phyloP scores from a whole-genome alignment of 169 alveolate genomes.

The Pseudocohnilembus persalinus region DNA sequence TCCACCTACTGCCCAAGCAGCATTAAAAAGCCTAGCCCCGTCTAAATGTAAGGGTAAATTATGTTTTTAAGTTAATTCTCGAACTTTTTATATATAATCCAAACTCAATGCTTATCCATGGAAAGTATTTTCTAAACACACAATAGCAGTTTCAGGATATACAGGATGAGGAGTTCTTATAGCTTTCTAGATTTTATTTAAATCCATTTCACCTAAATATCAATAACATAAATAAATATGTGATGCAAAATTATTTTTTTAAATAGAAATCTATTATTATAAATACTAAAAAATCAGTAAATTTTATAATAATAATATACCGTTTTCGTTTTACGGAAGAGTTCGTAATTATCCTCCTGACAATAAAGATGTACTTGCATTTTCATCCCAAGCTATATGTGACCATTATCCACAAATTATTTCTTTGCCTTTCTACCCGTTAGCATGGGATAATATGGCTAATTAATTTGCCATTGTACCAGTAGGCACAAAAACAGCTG shows the following conservation, averaged over 20 bases:
- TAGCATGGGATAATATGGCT: not conserved
- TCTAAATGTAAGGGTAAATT: slow-evolving; percentile 13
- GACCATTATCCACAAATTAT: slow-evolving; percentile 4
- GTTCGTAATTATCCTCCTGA: not conserved
- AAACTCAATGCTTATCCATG: slow-evolving; percentile 3
- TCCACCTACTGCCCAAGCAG: slow-evolving; percentile 10
- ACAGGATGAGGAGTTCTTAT: slow-evolving; percentile 10
- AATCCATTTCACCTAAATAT: slow-evolving; percentile 8
- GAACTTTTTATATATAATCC: not conserved
- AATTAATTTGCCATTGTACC: slow-evolving; percentile 24
- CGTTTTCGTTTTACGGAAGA: not conserved
- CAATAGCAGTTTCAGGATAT: slow-evolving; percentile 18
- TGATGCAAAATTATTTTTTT: no score
- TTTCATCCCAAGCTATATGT: slow-evolving; percentile 16
- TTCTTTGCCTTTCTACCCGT: slow-evolving; percentile 13
- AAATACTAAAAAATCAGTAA: no score
- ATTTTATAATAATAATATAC: not conserved
- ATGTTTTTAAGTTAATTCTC: slow-evolving; percentile 11
- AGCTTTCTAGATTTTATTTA: not conserved
- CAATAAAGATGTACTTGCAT: not conserved
- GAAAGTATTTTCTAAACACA: slow-evolving; percentile 15
- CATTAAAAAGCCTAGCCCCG: slow-evolving; percentile 31
- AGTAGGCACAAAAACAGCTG: slow-evolving; percentile 35
- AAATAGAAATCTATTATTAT: no score
- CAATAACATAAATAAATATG: no score